Evolutionary conservation across 495 filamentous ascomycete genomes (phyloP).

Genomic region (Daldinia grandis): DNA sequence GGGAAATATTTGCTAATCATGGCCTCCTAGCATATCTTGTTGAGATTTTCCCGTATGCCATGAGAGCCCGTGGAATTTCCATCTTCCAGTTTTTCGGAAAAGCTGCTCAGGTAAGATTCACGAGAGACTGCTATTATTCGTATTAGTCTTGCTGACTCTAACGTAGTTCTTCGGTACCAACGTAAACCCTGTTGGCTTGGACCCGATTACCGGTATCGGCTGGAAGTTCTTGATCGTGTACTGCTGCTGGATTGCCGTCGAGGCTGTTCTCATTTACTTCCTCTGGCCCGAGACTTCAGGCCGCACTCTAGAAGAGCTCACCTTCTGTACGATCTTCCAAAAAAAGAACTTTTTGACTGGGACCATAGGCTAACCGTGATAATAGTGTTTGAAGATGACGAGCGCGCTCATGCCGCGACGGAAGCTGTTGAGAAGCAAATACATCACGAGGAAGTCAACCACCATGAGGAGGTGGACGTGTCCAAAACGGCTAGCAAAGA

Average conservation of each 20-base stretch:
- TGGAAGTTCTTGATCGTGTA: constrained; percentile 74
- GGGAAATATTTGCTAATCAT: constrained; percentile 10
- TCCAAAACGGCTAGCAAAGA: constrained; percentile 38
- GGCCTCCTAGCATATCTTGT: constrained; percentile 58
- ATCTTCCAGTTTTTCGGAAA: constrained; percentile 69
- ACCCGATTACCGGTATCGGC: constrained; percentile 52
- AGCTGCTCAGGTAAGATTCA: constrained; percentile 46
- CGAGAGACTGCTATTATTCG: neutral
- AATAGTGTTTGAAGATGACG: constrained; percentile 64
- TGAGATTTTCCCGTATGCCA: constrained; percentile 67
- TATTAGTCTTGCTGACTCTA: neutral
- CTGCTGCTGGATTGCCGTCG: constrained; percentile 64
- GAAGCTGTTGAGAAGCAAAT: constrained; percentile 60
- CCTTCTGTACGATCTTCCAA: too few relatives aligned
- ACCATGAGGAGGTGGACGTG: constrained; percentile 19
- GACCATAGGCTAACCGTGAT: constrained; percentile 9
- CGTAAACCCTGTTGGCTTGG: constrained; percentile 70
- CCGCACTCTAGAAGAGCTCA: constrained; percentile 67
- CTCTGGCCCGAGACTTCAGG: constrained; percentile 68
- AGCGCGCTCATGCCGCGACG: constrained; percentile 56
- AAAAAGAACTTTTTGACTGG: too few relatives aligned
- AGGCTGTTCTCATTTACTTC: constrained; percentile 63
- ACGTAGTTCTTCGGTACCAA: constrained; percentile 66
- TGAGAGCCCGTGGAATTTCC: constrained; percentile 64
- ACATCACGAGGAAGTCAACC: constrained; percentile 33